Base-by-base conservation (phyloP, 495 filamentous ascomycete species). In the Xylaria bambusicola region DNA sequence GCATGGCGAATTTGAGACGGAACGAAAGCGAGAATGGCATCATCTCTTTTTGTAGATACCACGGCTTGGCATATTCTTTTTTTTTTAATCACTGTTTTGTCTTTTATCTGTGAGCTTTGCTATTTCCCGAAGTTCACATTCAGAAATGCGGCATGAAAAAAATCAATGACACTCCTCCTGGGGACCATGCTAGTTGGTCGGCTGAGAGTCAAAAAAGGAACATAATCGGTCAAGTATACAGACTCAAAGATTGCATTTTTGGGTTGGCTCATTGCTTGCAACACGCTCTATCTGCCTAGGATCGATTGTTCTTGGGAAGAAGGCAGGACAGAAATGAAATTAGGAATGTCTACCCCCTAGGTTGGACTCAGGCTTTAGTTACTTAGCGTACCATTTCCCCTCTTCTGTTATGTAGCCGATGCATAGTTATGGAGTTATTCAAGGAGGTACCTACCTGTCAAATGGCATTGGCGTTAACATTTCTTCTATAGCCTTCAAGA, bases 11-110 rank as follows among this genome's bases (percentile, higher is more conserved):
- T 51, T 51, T 29, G 46, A 33, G n/a, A 58, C 24, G 17, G 20
- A 48, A 24, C 47, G 36, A 51, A 35, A 44, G 46, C n/a, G 35
- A 51, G 26, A 51, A 58, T 23, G 46, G 23, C 35, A 51, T 33
- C 27, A 15, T 51, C 38, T 35, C 36, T 44, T 41, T 44, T 23
- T 38, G 26, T 46, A 51, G 56, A 58, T 58, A 58, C 56, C 56
- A 58, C 36, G 44, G 56, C 56, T 42, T 51, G 24, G 46, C 55
- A 36, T 35, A 35, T 58, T 58, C 17, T 58, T n/a, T n/a, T n/a
- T n/a, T n/a, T n/a, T n/a, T n/a, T 58, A 54, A 20, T 44, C 13
- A 3, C 10, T 18, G 36, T 44, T 29, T 38, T 42, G 33, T 21
- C 21, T 36, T 58, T 51, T 41, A n/a, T 33, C 27, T 15, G 18